phyloP scores from a whole-genome alignment of 306 rosid genomes.

The Quercus agrifolia region DNA sequence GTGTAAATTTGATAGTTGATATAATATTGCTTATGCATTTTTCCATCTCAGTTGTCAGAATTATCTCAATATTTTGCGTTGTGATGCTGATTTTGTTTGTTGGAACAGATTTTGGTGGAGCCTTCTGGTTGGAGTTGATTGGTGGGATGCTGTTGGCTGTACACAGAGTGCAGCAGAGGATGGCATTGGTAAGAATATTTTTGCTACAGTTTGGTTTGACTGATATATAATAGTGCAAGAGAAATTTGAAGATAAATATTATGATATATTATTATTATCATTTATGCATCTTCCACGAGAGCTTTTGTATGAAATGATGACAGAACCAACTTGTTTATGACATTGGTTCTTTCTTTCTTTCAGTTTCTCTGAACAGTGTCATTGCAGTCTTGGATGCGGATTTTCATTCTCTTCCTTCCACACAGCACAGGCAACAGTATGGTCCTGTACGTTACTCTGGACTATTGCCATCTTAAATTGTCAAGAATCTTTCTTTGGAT shows the following conservation, averaged over 20 bases:
- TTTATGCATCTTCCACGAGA: conserved; percentile 2
- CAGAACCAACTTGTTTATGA: conserved; percentile 22
- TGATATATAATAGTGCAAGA: neutral
- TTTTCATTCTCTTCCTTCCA: conserved; percentile 95
- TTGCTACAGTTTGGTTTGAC: neutral
- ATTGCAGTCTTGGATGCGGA: conserved; percentile 99
- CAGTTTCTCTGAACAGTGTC: conserved; percentile 93
- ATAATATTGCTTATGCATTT: conserved; percentile 8
- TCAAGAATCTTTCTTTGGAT: neutral
- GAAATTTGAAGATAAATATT: neutral
- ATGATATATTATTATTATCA: neutral
- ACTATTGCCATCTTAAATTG: conserved; percentile 18
- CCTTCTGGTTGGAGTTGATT: conserved; percentile 97
- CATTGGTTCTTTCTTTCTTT: conserved; percentile 29
- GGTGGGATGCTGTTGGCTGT: conserved; percentile 99
- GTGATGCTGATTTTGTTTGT: conserved; percentile 24
- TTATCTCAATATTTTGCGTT: conserved; percentile 14
- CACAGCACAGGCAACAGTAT: conserved; percentile 93
- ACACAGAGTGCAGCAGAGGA: conserved; percentile 99
- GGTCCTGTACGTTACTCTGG: conserved; percentile 81
- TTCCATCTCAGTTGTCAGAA: conserved; percentile 1
- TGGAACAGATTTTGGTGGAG: conserved; percentile 98
- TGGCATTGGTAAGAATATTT: conserved; percentile 70
- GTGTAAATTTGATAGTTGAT: conserved; percentile 12
- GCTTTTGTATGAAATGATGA: neutral